These are phyloP conservation scores for Sophora flavescens DNA, from an alignment of 306 rosid genomes.

Conservation along the genomic window DNA sequence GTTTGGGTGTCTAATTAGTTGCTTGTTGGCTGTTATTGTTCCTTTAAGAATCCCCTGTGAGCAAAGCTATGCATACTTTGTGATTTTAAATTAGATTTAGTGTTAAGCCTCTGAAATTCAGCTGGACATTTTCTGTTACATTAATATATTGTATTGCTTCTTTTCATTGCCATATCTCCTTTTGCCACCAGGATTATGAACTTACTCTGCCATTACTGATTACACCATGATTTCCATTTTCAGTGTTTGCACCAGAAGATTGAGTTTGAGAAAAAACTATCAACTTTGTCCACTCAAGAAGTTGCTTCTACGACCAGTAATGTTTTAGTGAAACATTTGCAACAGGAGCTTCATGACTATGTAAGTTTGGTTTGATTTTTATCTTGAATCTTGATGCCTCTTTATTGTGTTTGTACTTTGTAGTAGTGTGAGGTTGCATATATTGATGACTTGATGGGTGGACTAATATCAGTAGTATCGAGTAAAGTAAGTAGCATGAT, in stretches of 20 bases:
- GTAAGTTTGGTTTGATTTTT: slow-evolving; percentile 61
- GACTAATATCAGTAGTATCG: slow-evolving; percentile 28
- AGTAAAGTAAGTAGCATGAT: slow-evolving; percentile 11
- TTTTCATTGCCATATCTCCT: slow-evolving; percentile 19
- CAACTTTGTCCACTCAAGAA: slow-evolving; percentile 68
- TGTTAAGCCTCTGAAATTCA: slow-evolving; percentile 36
- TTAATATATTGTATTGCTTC: slow-evolving; percentile 29
- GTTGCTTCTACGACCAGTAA: slow-evolving; percentile 54
- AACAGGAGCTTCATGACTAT: slow-evolving; percentile 82
- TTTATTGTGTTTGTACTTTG: slow-evolving; percentile 35
- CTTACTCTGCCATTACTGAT: slow-evolving; percentile 9
- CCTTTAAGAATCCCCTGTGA: slow-evolving; percentile 26
- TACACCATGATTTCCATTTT: slow-evolving; percentile 43
- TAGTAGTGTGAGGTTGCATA: slow-evolving; percentile 36
- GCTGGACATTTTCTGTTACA: slow-evolving; percentile 33
- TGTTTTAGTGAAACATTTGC: slow-evolving; percentile 79
- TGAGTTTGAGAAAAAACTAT: slow-evolving; percentile 80
- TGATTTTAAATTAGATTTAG: slow-evolving; percentile 33
- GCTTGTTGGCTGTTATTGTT: slow-evolving; percentile 28
- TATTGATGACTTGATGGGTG: slow-evolving; percentile 30
- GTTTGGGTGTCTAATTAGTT: slow-evolving; percentile 54
- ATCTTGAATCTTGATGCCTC: slow-evolving; percentile 2
- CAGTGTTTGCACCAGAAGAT: slow-evolving; percentile 84
- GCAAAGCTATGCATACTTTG: slow-evolving; percentile 5
- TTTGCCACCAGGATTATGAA: slow-evolving; percentile 28